Base-by-base conservation (phyloP, 1,284 basidiomycete genomes). In the Apiotrichum siamense region DNA sequence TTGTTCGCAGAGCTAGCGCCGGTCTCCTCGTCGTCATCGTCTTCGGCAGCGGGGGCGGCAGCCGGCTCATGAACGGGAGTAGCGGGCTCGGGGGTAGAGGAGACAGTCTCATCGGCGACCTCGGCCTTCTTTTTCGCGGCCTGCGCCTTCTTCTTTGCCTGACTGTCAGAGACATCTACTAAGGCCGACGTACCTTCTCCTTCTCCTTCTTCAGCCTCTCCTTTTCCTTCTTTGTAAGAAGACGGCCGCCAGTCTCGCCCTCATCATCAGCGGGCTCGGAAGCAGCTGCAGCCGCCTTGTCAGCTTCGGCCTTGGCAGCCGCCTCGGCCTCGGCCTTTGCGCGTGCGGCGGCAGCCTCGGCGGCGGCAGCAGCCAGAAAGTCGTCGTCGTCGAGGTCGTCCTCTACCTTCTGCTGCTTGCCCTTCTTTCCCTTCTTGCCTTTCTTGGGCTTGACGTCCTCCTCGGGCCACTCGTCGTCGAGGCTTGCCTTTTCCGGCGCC, bases 111-210 rank as follows among this genome's bases (percentile, higher is more conserved):
- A 11, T 58, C 65, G 18, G 58, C 60, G 12, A 44, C 50, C 23
- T 57, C 57, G 24, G 66, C 78, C 74, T 91, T 92, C 76, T 92
- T 94, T 10, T 85, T 85, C 32, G 86, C 88, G 17, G 86, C 86
- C 72, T 92, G 88, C 11, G 87, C 88, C 72, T 94, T 94, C 78
- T 94, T 97, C 80, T 92, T 94, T 0, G 88, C 90, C 88, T 92
- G 66, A 4, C 42, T 33, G 26, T 35, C 20, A 52, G 40, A 21
- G 15, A 33, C 6, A 12, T 10, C 32, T 40, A 43, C 49, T 39
- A 24, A n/a, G 13, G 18, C 27, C 9, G 36, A 58, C 69, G 31
- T 45, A 84, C 88, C 84, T 93, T 93, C 77, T 94, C 90, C 52
- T 83, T 82, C 75, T 94, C 91, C 74, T 94, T 94, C 81, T 94